Evolutionary conservation across 1,139 yeast genomes (phyloP).

Genomic region (Kodamaea arcana): DNA sequence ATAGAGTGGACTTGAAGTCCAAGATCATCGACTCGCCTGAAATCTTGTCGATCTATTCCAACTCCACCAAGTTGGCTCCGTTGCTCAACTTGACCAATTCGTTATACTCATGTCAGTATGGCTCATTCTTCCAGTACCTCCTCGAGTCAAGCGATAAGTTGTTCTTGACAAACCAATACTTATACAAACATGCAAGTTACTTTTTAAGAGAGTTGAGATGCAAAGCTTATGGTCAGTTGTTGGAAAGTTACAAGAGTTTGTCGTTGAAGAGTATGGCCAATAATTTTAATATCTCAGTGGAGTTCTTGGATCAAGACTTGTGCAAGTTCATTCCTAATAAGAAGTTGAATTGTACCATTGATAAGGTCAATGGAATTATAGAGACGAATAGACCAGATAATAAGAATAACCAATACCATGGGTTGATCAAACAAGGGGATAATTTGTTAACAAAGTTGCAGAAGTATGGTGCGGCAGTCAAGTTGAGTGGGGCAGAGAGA

Average conservation of each 20-base stretch:
- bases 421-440: constrained; percentile 88
- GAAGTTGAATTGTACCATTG: constrained; percentile 91
- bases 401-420: constrained; percentile 90
- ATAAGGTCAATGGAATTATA: constrained; percentile 90
- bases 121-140: constrained; percentile 72
- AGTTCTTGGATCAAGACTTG: constrained; percentile 77
- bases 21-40: constrained; percentile 94
- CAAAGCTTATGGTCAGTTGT: constrained; percentile 89
- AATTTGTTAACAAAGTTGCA: constrained; percentile 88
- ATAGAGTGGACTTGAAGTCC: constrained; percentile 77
- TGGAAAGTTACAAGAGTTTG: constrained; percentile 90
- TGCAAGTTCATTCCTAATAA: constrained; percentile 90
- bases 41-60: constrained; percentile 73
- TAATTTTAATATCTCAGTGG: constrained; percentile 83
- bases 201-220: constrained; percentile 92
- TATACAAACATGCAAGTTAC: constrained; percentile 74
- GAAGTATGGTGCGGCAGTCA: constrained; percentile 95
- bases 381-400: constrained; percentile 96
- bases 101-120: constrained; percentile 84
- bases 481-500: constrained; percentile 87
- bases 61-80: constrained; percentile 67
- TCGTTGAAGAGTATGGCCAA: constrained; percentile 91
- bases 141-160: constrained; percentile 76
- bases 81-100: constrained; percentile 81
- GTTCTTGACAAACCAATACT: constrained; percentile 68